A percentile compares a stretch with the other conserved stretches of the same genome.
These are phyloP conservation scores for Fusarium concolor DNA, from an alignment of 2,329 filamentous ascomycete species.

Conservation along the genomic window DNA sequence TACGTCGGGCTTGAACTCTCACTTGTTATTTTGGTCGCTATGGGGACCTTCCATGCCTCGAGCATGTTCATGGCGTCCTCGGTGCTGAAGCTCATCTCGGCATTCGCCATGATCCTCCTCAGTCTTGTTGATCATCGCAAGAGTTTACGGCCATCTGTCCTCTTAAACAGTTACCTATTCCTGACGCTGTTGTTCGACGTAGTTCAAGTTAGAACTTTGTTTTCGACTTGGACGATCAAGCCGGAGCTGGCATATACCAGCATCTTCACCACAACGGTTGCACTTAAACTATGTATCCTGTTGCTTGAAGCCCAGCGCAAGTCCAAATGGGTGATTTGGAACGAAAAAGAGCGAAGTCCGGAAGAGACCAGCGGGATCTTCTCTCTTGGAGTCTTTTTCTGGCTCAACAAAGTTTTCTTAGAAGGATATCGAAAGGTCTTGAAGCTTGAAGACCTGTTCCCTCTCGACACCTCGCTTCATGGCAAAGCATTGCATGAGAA, in stretches of 20 bases:
- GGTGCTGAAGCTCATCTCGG: conserved; percentile 43
- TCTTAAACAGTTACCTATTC: conserved; percentile 57
- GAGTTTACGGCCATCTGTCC: conserved; percentile 55
- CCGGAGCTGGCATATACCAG: conserved; percentile 37
- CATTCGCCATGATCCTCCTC: conserved; percentile 44
- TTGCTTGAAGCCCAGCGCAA: conserved; percentile 55
- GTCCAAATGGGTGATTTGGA: conserved; percentile 53
- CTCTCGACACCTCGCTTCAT: conserved; percentile 48
- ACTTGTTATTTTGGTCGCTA: conserved; percentile 47
- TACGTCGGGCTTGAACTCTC: conserved; percentile 50
- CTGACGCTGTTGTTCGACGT: conserved; percentile 59
- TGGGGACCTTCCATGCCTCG: conserved; percentile 11
- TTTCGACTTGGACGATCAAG: conserved; percentile 46
- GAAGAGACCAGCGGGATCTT: conserved; percentile 52
- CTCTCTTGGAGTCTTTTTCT: conserved; percentile 50
- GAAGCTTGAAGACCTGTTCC: conserved; percentile 49
- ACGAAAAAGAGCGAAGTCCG: conserved; percentile 52
- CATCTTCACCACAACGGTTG: conserved; percentile 51
- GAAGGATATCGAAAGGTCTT: conserved; percentile 52
- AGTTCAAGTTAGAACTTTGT: conserved; percentile 56
- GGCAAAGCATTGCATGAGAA: conserved; percentile 35
- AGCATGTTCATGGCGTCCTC: conserved; percentile 45
- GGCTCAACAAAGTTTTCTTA: conserved; percentile 52
- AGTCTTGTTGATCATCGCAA: conserved; percentile 53
- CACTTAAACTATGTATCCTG: conserved; percentile 50